Evolutionary conservation across 2,329 filamentous ascomycete genomes (phyloP).

Genomic region (Claviceps digitariae): DNA sequence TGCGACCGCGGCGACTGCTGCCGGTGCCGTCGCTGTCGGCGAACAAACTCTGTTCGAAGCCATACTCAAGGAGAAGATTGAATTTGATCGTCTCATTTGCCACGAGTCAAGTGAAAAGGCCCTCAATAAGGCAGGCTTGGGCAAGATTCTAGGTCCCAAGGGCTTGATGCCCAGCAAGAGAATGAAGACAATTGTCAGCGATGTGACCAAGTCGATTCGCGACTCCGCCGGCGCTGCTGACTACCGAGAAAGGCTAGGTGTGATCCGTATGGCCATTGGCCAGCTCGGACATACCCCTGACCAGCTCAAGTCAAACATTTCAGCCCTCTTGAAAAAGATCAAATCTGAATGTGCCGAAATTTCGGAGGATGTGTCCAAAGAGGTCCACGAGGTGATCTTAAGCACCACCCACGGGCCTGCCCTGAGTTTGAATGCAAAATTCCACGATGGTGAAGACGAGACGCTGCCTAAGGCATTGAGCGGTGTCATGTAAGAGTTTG

Average conservation of each 20-base stretch:
- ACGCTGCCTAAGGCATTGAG: slow-evolving; percentile 39
- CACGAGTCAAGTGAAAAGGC: slow-evolving; percentile 65
- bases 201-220: slow-evolving; percentile 60
- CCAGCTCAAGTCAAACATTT: slow-evolving; percentile 74
- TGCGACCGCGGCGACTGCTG: slow-evolving; percentile 58
- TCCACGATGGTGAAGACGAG: slow-evolving; percentile 47
- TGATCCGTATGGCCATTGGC: slow-evolving; percentile 79
- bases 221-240: slow-evolving; percentile 74
- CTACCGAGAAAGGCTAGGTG: slow-evolving; percentile 75
- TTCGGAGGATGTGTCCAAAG: slow-evolving; percentile 35
- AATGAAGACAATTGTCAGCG: slow-evolving; percentile 75
- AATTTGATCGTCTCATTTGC: slow-evolving; percentile 83
- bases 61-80: slow-evolving; percentile 59
- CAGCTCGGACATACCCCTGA: slow-evolving; percentile 82
- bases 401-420: slow-evolving; percentile 81
- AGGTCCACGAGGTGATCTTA: slow-evolving; percentile 53
- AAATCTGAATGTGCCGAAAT: slow-evolving; percentile 68
- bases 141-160: slow-evolving; percentile 70
- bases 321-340: slow-evolving; percentile 58
- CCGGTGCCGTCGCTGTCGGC: slow-evolving; percentile 72
- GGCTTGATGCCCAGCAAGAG: slow-evolving; percentile 88
- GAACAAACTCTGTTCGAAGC: slow-evolving; percentile 75
- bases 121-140: slow-evolving; percentile 69
- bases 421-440: slow-evolving; percentile 71
- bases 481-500: slow-evolving; percentile 34